phyloP scores from a whole-genome alignment of 2,329 filamentous ascomycete genomes.

The Xylariaceae sp. region DNA sequence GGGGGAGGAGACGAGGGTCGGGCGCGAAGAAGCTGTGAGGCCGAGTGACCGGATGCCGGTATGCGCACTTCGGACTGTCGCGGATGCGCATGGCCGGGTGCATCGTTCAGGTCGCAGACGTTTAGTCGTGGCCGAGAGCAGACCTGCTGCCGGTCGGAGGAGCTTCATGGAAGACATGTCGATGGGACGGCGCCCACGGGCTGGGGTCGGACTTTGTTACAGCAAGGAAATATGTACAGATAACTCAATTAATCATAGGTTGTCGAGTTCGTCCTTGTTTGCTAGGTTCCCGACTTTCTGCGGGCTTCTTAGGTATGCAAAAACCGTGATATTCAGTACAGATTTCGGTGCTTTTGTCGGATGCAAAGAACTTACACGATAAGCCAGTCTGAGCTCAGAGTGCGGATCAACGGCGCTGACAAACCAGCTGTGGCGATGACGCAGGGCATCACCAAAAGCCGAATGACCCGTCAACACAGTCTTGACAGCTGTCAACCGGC shows the following conservation, averaged over 20 bases:
- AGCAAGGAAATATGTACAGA: not conserved
- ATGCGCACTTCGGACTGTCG: slow-evolving; percentile 26
- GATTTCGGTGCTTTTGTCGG: not conserved
- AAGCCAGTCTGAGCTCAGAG: not conserved
- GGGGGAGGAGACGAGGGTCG: slow-evolving; percentile 6
- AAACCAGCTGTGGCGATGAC: slow-evolving; percentile 19
- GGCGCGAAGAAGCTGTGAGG: slow-evolving; percentile 21
- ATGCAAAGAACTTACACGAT: slow-evolving; percentile 14
- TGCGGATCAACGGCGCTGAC: slow-evolving; percentile 11
- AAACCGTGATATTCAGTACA: not conserved
- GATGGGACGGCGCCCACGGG: not conserved
- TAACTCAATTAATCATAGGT: no score
- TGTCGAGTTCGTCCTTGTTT: not conserved
- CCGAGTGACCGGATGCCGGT: slow-evolving; percentile 26
- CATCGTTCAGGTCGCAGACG: slow-evolving; percentile 18
- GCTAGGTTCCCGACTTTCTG: not conserved
- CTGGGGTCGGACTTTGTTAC: not conserved
- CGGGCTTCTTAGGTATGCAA: not conserved
- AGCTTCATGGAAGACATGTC: slow-evolving; percentile 27
- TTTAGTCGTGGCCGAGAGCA: slow-evolving; percentile 27
- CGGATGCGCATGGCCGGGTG: slow-evolving; percentile 24
- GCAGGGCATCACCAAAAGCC: slow-evolving; percentile 3
- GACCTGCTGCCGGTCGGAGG: slow-evolving; percentile 26
- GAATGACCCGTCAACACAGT: not conserved
- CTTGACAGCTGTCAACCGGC: not conserved